These are phyloP conservation scores for Penicillium egyptiacum DNA, from an alignment of 495 filamentous ascomycete genomes.

Conservation along the genomic window DNA sequence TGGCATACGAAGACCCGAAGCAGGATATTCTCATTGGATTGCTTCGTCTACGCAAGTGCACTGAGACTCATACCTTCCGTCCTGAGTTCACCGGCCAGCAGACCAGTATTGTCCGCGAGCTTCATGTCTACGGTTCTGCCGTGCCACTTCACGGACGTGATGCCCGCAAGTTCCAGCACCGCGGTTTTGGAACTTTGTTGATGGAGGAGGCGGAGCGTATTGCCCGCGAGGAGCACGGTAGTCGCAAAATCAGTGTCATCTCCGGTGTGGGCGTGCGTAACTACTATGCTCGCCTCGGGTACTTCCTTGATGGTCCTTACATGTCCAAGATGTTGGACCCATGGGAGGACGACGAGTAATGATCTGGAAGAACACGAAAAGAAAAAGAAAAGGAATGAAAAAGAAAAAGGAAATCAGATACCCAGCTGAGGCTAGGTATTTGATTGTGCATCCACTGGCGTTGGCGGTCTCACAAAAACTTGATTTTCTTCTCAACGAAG, in stretches of 20 bases:
- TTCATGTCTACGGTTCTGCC: constrained; percentile 95
- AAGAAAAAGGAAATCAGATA: background rate
- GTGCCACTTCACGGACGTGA: constrained; percentile 93
- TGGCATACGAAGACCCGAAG: constrained; percentile 97
- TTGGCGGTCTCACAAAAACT: constrained; percentile 13
- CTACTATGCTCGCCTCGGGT: constrained; percentile 91
- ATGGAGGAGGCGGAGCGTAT: constrained; percentile 99
- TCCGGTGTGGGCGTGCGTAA: constrained; percentile 91
- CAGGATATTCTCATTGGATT: constrained; percentile 96
- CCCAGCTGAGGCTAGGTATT: background rate
- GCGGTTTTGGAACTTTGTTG: constrained; percentile 90
- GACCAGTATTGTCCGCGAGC: constrained; percentile 87
- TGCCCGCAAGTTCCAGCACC: constrained; percentile 95
- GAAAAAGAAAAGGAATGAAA: background rate
- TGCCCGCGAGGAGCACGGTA: constrained; percentile 88
- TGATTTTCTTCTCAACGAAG: constrained; percentile 13
- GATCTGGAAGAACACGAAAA: background rate
- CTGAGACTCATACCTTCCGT: constrained; percentile 83
- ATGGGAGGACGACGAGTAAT: constrained; percentile 46
- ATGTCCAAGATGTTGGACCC: constrained; percentile 72
- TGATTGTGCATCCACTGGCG: constrained; percentile 18
- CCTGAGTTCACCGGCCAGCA: constrained; percentile 81
- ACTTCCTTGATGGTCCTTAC: constrained; percentile 86
- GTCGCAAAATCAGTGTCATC: constrained; percentile 91
- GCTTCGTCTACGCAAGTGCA: constrained; percentile 87